phyloP scores from a whole-genome alignment of 768 basidiomycete genomes.

The Scleroderma bovista region DNA sequence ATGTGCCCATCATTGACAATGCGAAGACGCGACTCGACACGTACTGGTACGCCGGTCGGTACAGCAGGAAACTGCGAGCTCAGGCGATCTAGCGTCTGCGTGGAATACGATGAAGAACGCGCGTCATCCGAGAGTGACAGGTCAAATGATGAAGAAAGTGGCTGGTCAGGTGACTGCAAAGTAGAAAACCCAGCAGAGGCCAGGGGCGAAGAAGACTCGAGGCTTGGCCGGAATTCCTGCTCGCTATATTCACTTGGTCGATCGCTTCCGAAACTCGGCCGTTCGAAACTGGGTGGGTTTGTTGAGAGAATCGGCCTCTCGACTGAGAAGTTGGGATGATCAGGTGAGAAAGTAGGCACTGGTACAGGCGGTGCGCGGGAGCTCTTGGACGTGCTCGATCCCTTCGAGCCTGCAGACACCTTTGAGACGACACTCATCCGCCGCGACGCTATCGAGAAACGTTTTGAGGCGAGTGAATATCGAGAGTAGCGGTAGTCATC shows the following conservation, averaged over 20 bases:
- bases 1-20: conserved; percentile 23
- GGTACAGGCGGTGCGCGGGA: conserved; percentile 21
- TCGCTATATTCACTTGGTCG: conserved; percentile 4
- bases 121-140: conserved; percentile 21
- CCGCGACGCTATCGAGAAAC: conserved; percentile 25
- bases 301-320: conserved; percentile 6
- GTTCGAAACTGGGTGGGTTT: background rate
- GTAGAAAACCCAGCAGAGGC: conserved; percentile 9
- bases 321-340: conserved; percentile 12
- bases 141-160: conserved; percentile 13
- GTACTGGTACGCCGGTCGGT: conserved; percentile 17
- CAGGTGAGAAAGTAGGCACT: conserved; percentile 14
- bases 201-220: conserved; percentile 16
- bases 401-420: conserved; percentile 11
- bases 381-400: conserved; percentile 15
- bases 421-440: conserved; percentile 7
- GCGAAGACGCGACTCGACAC: conserved; percentile 27
- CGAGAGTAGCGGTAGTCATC: conserved; percentile 76
- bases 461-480: conserved; percentile 42
- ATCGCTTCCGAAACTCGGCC: conserved; percentile 19
- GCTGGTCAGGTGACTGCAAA: conserved; percentile 8
- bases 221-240: background rate
- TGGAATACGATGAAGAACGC: conserved; percentile 11
- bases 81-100: conserved; percentile 14
- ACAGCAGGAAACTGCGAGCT: conserved; percentile 29